Evolutionary conservation across 208 protist species (phyloP), one percentile per base, ranked within the genome.

Genomic region (Wallacemonas sp.): DNA sequence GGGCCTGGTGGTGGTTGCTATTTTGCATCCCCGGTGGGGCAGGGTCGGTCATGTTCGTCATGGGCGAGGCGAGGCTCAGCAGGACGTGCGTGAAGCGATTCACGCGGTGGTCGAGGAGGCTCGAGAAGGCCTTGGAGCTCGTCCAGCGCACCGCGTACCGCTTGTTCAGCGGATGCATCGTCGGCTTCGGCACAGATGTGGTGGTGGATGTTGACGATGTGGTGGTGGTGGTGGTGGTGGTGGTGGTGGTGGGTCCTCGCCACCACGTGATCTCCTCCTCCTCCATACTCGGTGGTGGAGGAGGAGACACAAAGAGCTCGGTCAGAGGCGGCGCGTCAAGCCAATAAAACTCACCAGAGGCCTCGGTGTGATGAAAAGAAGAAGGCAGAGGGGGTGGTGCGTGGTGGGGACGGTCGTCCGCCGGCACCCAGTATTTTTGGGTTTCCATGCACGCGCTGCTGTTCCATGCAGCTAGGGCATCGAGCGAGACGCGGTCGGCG

Each of bases 21-120:
- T n/a, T n/a, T n/a, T n/a, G n/a, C n/a, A n/a, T n/a, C n/a, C n/a
- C n/a, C n/a, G 7, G 44, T 26, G 31, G 16, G 26, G 7, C 14
- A n/a, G 26, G 31, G n/a, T 42, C 62, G 20, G 65, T 72, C 14
- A 83, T 75, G 36, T 67, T 41, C 5, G 66, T 42, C 55, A 82
- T 67, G 7, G 87, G 87, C 0, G 83, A 90, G 42, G 77, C 79
- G 38, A 93, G 72, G 65, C 81, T 87, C 54, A 93, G 52, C 33
- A 81, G 75, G 22, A 89, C 65, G 29, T 80, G 72, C 10, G 80
- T 57, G 63, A 93, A 93, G 28, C 87, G 87, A 25, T 87, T 87
- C 33, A 87, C 66, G 36, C 78, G 68, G 33, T 61, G 61, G 62
- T 84, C 62, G 49, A 87, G 63, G 18, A 87, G 38, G 14, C 46